Base-by-base conservation (phyloP, 225 moss, liverwort and hornwort species). In the Asterella californica region DNA sequence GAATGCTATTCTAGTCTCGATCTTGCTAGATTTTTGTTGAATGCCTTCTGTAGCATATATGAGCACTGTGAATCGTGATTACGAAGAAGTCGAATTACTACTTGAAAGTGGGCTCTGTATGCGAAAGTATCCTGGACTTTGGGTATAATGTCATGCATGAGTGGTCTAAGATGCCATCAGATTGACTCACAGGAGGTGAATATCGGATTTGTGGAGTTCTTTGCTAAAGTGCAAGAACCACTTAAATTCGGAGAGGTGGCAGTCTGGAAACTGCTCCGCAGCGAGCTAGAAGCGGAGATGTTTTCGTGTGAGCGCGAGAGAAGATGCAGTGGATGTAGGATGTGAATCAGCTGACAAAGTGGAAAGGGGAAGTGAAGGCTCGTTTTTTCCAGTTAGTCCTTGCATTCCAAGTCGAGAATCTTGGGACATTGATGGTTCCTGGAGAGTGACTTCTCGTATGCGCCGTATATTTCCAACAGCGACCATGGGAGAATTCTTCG, bases 401-500 rank as follows among this genome's bases (percentile, higher is more conserved):
- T 27, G 69, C 38, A 42, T 18, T 42, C 33, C 2, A 45, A 70
- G 69, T 37, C 9, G 15, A 15, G 34, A 34, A 68, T 70, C 42
- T 37, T 37, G 38, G 0, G 32, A 64, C 2, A n/a, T 19, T 70
- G 50, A 82, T 50, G 42, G 37, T 78, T 63, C 62, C 63, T 30
- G 45, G 34, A 70, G 61, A 72, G 6, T 30, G 22, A 37, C 21
- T 45, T 70, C 22, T 15, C 15, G 8, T 27, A 19, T 8, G 38
- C 8, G 18, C 22, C 38, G 2, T 78, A 38, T 70, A 37, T 70
- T 34, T 45, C 62, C 48, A 46, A n/a, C 15, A 21, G 19, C 21
- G 21, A 10, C n/a, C 3, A 86, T 86, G 86, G 86, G 78, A 68
- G 83, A 79, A 59, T 11, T 73, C 60, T 30, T 46, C 34, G 2